Base-by-base conservation (phyloP, 1,284 basidiomycete genomes). In the Xerocomus amazonicus region DNA sequence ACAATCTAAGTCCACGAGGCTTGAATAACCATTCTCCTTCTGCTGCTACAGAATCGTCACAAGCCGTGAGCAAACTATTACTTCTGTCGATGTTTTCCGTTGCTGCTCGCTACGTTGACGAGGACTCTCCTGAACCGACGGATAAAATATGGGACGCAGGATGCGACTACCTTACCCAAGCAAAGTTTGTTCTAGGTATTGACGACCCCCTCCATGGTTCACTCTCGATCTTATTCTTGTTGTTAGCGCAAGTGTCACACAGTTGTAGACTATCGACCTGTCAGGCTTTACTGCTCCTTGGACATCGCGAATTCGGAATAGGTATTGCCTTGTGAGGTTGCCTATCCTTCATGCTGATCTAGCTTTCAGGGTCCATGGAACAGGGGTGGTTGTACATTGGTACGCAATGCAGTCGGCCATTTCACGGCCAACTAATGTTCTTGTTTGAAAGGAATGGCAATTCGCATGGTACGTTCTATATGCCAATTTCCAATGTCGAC, bases 371-470 rank as follows among this genome's bases (percentile, higher is more conserved):
- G 33, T 78, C 77, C 4, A 89, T 90, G 84, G 85, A 89, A 53
- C 83, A 88, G 61, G 87, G 85, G 2, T 92, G 90, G 89, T 73
- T 89, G 43, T 89, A 84, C 59, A 80, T 84, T 54, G 88, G 87
- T 86, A 56, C 50, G 46, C 23, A 47, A 10, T 37, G 43, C 28
- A 46, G 45, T 49, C 46, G 39, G 33, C 19, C 19, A 42, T 38
- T 44, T 13, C n/a, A 14, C 33, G 33, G 23, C 13, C 3, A 29
- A 26, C 42, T 48, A 36, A 50, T n/a, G 27, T 12, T 19, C 46
- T 60, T 34, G 14, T 33, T 23, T 42, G 35, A 14, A 57, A 84
- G 87, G 85, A 35, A 84, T 87, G 80, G 87, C 81, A 26, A 79
- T 85, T 54, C 76, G 87, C 37, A 90, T 89, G 85, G 86, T 87